These are phyloP conservation scores for Selaginella tamariscina DNA, from an alignment of 75 land plant genomes.

Conservation along the genomic window DNA sequence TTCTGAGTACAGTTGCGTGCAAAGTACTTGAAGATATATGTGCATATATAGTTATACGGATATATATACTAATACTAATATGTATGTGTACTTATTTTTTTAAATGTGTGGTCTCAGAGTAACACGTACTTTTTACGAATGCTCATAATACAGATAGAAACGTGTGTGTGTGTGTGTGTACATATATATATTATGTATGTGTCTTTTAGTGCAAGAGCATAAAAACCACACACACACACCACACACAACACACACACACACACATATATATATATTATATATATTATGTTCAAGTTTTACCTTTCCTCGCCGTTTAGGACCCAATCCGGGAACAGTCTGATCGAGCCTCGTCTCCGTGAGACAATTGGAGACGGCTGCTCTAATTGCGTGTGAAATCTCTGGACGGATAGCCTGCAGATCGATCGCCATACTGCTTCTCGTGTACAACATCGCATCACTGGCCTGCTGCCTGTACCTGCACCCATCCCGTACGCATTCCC, in stretches of 20 bases:
- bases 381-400: conserved; percentile 23
- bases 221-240: no score
- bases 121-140: background rate
- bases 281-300: conserved; percentile 18
- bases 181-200: background rate
- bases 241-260: no score
- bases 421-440: no score
- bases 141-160: no score
- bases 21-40: background rate
- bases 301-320: conserved; percentile 66
- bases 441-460: no score
- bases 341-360: conserved; percentile 68
- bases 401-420: no score
- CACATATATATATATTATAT: background rate
- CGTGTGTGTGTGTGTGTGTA: background rate
- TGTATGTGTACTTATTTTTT: background rate
- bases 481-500: no score
- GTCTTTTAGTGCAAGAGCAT: background rate
- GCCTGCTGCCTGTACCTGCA: no score
- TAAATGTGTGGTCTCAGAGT: background rate
- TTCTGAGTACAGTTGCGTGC: background rate
- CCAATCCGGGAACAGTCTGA: conserved; percentile 47
- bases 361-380: conserved; percentile 32
- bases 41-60: background rate
- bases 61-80: no score